Base-by-base conservation (phyloP, 176 grass and related monocot species). In the Hordeum marinum region DNA sequence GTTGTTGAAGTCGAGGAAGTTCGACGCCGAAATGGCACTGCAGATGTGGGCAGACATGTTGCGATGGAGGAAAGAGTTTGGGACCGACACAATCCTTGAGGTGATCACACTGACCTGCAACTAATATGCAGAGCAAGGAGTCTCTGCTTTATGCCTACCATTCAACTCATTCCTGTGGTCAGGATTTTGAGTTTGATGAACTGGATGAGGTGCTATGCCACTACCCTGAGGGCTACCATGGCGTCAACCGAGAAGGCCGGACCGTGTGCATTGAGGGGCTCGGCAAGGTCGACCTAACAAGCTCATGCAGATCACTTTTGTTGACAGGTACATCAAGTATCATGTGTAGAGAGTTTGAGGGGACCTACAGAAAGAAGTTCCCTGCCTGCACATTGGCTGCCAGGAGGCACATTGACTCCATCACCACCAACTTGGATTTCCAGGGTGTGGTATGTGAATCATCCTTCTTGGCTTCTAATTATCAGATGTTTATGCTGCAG, bases 31-130 rank as follows among this genome's bases (percentile, higher is more conserved):
- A 42, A 99, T 92, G 84, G 90, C 97, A 62, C 88, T 81, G 32
- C 97, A 96, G 73, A 99, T 99, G 97, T 99, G 97, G 97, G 69
- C 84, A 3, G 97, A 99, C 32, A 99, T 99, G 97, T 84, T 96
- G 59, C 90, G 82, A 86, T 99, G 97, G 94, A 94, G 97, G 84
- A 89, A 92, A 45, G 94, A 99, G 67, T 99, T 99, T 31, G 94
- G 91, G 66, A 75, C 94, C 1, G 97, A 99, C 90, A 89, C 88
- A 2, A 96, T 99, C 65, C 79, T 99, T 85, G 90, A 96, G 91
- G 96, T 98, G 80, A 88, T 24, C 24, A 78, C 21, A 17, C 6
- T 39, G n/a, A 4, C 60, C 62, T 46, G 29, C 11, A 67, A 23
- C 29, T 23, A 0, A 9, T 0, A 31, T 11, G n/a, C 61, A 65